Conservation (phyloP, 768 basidiomycete species). For the Mrakia blollopis region DNA sequence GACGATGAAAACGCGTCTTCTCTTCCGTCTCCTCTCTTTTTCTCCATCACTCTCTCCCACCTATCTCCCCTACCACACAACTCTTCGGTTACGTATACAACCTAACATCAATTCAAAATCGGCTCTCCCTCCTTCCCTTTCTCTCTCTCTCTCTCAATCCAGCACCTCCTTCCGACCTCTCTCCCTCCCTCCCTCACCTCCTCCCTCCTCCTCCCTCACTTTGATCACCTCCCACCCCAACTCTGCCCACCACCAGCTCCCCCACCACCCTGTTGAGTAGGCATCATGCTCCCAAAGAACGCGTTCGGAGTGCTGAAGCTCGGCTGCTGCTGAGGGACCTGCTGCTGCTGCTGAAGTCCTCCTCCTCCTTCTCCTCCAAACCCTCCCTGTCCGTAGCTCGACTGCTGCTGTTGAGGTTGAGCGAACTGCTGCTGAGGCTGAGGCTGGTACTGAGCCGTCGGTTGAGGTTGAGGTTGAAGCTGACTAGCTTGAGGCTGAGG, state of each 20-base stretch:
- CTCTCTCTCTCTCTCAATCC: too few relatives aligned
- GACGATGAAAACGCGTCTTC: too few relatives aligned
- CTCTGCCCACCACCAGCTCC: neutral
- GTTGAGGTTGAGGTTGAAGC: neutral
- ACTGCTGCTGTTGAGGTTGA: neutral
- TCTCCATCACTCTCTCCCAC: too few relatives aligned
- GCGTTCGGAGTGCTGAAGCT: neutral
- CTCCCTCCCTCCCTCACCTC: too few relatives aligned
- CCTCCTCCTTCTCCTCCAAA: neutral
- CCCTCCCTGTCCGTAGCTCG: conserved; percentile 4
- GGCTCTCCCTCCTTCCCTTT: too few relatives aligned
- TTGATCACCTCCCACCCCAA: neutral
- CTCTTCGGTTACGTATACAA: too few relatives aligned
- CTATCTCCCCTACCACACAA: too few relatives aligned
- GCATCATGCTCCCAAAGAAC: conserved; percentile 17
- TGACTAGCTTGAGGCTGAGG: too few relatives aligned
- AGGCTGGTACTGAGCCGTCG: too few relatives aligned
- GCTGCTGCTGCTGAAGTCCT: conserved; percentile 14
- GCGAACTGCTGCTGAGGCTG: neutral
- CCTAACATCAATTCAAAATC: too few relatives aligned
- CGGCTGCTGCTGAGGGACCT: neutral
- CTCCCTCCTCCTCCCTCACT: neutral
- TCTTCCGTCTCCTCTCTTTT: too few relatives aligned
- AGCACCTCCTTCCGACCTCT: too few relatives aligned
- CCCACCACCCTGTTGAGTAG: neutral